Base-by-base conservation (phyloP, 768 basidiomycete species). In the Lactarius quietus region DNA sequence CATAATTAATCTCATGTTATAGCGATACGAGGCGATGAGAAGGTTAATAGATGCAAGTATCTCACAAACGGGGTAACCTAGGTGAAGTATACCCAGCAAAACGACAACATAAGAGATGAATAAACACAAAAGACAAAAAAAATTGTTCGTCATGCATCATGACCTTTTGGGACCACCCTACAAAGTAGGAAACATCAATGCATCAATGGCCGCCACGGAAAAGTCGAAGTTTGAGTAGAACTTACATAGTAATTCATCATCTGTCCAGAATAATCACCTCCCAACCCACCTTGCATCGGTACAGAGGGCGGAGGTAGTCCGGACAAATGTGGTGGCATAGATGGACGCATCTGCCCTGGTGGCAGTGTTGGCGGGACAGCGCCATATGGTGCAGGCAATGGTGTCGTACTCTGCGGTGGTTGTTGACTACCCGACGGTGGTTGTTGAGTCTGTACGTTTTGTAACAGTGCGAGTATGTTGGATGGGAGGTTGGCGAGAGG, bases 191-290 rank as follows among this genome's bases (percentile, higher is more conserved):
- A 26, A 17, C n/a, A n/a, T n/a, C n/a, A n/a, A n/a, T n/a, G 6
- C 3, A 53, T 7, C 18, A 20, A 18, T 33, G 2, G 14, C 33
- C 17, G 31, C 29, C 33, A 20, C 18, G n/a, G 18, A 54, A 33
- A 29, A n/a, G 54, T 23, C 54, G 18, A 31, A 29, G 12, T 31
- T 17, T 14, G 36, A 3, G 38, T 14, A 36, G 45, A 6, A 74
- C 84, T 76, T 65, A 89, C 88, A 68, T 88, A 77, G 71, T 84
- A 90, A 20, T 84, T 82, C 85, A 90, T 87, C 52, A 90, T 74
- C 70, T 88, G 85, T 69, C 86, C 85, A 69, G 86, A 88, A 56
- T 77, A 79, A 39, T 69, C 69, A 18, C 63, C 38, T 45, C 65
- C 65, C 61, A 67, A 26, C 10, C 66, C 66, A 31, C 63, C 28